Percentiles rank a stretch among this genome's conserved stretches.
These are phyloP conservation scores for Paracamarosporium sp. DNA, from an alignment of 2,329 filamentous ascomycete genomes.

Conservation along the genomic window DNA sequence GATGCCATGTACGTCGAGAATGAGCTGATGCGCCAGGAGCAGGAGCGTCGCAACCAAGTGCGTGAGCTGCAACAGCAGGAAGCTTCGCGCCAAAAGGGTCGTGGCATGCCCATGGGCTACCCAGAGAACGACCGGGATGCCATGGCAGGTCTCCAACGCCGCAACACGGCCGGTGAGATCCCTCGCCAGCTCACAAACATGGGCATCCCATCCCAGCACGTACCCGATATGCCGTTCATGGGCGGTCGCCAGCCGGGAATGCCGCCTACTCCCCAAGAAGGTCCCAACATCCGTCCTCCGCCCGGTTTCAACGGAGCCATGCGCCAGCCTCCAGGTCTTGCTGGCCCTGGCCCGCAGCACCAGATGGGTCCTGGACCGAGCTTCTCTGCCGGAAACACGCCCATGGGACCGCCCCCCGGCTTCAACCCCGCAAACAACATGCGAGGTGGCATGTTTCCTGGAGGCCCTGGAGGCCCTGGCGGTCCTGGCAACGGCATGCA, in stretches of 20 bases:
- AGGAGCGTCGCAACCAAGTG: conserved; percentile 38
- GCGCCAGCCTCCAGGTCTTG: conserved; percentile 45
- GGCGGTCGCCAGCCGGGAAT: conserved; percentile 42
- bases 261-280: conserved; percentile 45
- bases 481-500: conserved; percentile 38
- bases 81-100: conserved; percentile 40
- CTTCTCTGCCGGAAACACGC: conserved; percentile 47
- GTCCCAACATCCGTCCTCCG: conserved; percentile 43
- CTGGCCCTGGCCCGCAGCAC: conserved; percentile 31
- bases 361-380: conserved; percentile 42
- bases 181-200: conserved; percentile 48
- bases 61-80: conserved; percentile 44
- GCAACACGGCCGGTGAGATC: conserved; percentile 42
- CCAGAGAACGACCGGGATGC: conserved; percentile 41
- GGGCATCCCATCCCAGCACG: conserved; percentile 49
- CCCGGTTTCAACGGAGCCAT: conserved; percentile 45
- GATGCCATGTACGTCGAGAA: conserved; percentile 26
- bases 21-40: conserved; percentile 40
- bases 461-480: conserved; percentile 28
- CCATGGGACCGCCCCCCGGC: conserved; percentile 46
- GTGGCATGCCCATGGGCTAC: conserved; percentile 40
- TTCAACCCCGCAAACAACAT: conserved; percentile 39
- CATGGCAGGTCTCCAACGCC: conserved; percentile 41
- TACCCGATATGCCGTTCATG: conserved; percentile 45
- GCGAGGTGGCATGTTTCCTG: conserved; percentile 33